Conservation (phyloP, 1,284 basidiomycete species). For the Papiliotrema flavescens region DNA sequence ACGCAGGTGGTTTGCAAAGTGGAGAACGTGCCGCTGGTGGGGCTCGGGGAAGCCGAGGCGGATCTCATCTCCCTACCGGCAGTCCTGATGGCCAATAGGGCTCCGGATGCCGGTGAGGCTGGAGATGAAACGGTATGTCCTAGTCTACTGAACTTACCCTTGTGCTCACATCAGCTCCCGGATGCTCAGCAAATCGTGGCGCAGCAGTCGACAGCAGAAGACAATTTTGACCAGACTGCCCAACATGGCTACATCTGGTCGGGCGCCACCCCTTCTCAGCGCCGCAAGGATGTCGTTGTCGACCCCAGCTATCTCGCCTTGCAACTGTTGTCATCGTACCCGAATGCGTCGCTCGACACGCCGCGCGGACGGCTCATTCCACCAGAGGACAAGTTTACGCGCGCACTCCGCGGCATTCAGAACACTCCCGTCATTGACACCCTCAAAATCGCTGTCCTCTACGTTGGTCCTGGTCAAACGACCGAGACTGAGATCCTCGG, state of each 20-base stretch:
- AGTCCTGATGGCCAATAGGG: constrained; percentile 67
- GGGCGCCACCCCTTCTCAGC: constrained; percentile 74
- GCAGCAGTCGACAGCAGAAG: constrained; percentile 15
- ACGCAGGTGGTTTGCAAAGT: constrained; percentile 78
- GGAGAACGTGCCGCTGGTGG: constrained; percentile 83
- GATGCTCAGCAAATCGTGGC: constrained; percentile 17
- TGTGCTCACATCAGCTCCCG: constrained; percentile 3
- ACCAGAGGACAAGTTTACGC: constrained; percentile 55
- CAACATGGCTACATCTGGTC: constrained; percentile 68
- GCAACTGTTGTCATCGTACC: constrained; percentile 75
- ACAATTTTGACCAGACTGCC: constrained; percentile 21
- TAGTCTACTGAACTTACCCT: neutral
- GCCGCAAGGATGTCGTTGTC: constrained; percentile 76
- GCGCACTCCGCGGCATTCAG: constrained; percentile 71
- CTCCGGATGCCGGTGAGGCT: constrained; percentile 66
- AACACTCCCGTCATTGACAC: constrained; percentile 93
- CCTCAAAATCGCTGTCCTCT: constrained; percentile 94
- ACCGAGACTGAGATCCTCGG: constrained; percentile 80
- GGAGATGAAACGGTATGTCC: constrained; percentile 8
- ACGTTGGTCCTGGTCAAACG: constrained; percentile 87
- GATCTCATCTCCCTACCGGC: constrained; percentile 68
- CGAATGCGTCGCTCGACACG: constrained; percentile 51
- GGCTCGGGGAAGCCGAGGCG: constrained; percentile 74
- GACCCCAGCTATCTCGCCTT: constrained; percentile 85
- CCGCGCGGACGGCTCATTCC: constrained; percentile 51